phyloP scores from a whole-genome alignment of 2,329 filamentous ascomycete genomes.

The Pezicula radicicola region DNA sequence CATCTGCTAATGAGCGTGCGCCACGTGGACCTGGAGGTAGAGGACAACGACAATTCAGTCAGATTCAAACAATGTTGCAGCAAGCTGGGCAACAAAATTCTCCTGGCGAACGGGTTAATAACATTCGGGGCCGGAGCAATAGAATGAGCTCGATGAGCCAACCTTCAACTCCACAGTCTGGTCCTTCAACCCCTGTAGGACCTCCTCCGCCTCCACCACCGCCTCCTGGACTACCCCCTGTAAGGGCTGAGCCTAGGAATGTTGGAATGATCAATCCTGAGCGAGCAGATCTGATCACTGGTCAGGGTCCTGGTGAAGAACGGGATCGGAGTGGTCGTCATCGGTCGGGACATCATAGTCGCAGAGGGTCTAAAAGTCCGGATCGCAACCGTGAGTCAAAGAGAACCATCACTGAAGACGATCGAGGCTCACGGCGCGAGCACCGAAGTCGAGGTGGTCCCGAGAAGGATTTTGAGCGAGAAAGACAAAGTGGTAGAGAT shows the following conservation, averaged over 20 bases:
- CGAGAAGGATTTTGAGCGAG: constrained; percentile 14
- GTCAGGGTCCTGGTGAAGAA: constrained; percentile 16
- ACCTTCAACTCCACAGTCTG: constrained; percentile 50
- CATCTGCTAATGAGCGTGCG: constrained; percentile 27
- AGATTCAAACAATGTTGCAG: constrained; percentile 57
- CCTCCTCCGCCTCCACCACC: constrained; percentile 51
- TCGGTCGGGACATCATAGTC: constrained; percentile 27
- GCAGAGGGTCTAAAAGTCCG: constrained; percentile 24
- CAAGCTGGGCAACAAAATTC: constrained; percentile 43
- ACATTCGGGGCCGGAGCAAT: constrained; percentile 25
- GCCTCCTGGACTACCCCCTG: constrained; percentile 37
- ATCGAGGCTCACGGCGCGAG: constrained; percentile 19
- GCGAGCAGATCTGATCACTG: constrained; percentile 26
- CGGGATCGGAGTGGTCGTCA: constrained; percentile 24
- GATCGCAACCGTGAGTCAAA: constrained; percentile 26
- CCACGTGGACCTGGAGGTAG: constrained; percentile 28
- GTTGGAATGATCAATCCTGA: constrained; percentile 15
- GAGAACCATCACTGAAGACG: constrained; percentile 22
- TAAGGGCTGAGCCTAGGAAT: constrained; percentile 10
- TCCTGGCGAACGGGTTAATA: constrained; percentile 20
- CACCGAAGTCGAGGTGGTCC: constrained; percentile 22
- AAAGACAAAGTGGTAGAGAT: constrained; percentile 9
- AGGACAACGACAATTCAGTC: constrained; percentile 54
- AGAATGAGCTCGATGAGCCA: constrained; percentile 36
- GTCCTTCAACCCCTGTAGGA: constrained; percentile 49